Evolutionary conservation across 1,284 basidiomycete species (phyloP), one percentile per base, ranked within the genome.

Genomic region (Pseudozyma tsukubaensis): DNA sequence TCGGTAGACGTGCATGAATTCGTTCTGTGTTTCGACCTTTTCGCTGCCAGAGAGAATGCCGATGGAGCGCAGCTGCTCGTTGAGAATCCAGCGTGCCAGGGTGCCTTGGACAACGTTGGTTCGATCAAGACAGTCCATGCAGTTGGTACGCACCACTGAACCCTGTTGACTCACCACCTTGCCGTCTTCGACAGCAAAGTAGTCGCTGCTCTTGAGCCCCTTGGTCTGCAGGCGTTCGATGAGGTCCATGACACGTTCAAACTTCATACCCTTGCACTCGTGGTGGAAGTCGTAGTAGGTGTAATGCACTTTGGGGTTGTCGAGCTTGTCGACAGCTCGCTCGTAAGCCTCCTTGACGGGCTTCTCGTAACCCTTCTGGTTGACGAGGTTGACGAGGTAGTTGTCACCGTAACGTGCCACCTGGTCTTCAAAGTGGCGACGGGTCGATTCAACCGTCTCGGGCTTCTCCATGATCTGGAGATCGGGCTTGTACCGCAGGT

Each of bases 201-300:
- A 77, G 65, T 78, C 78, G 54, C 42, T 58, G 58, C 87, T 87
- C 49, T 89, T 86, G 49, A 98, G 85, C 48, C 93, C 92, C 34
- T 91, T 71, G 44, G 70, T 89, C 70, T 92, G 87, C 40, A 98
- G 86, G 57, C 89, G 88, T 62, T 94, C 92, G 43, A 97, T 88
- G 43, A 99, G 88, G 16, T 93, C 85, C 70, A 90, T 90, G 74
- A 99, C 93, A 51, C 94, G 89, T 83, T 99, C 94, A 89, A 94
- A 99, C 61, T 93, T 91, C 91, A 99, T 93, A 42, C 92, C 89
- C 84, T 91, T 93, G 88, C 96, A 98, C 85, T 98, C 94, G 77
- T 90, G 91, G 86, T 98, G 96, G 87, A 99, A 99, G 85, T 99
- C 97, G 84, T 97, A 99, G 87, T 98, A 97, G 70, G 92, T 88